Base-by-base conservation (phyloP, 495 filamentous ascomycete species). In the Pyronema domesticum region DNA sequence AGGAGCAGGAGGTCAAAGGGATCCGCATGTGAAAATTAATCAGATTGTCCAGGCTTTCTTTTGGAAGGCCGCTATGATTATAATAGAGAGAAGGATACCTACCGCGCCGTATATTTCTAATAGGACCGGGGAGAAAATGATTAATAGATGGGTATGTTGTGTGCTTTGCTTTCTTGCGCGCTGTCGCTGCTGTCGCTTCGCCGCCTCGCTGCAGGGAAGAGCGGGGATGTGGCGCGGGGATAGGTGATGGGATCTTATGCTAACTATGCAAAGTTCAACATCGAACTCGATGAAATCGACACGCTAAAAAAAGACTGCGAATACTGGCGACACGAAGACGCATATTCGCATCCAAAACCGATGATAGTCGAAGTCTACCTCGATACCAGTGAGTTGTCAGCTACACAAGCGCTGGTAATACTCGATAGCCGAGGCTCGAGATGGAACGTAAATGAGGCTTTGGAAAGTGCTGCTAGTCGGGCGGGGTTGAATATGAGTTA, bases 221-320 rank as follows among this genome's bases (percentile, higher is more conserved):
- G 23, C 2, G 23, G 23, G 23, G 23, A 30, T 30, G 23, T 30
- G 23, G 23, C 5, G 23, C 23, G 23, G 23, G 23, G 5, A 30
- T 30, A 30, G 23, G 23, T 30, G 23, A 30, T 30, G 23, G 23
- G 23, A 30, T 30, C 23, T 30, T 5, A 30, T 30, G 23, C 23
- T 30, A 30, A 30, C 11, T 51, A 35, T 3, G n/a, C 7, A 18
- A 55, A 96, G 91, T 98, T 95, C 69, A 91, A 94, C 65, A 77
- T 95, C 58, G 86, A 95, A 48, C 74, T 94, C 45, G 86, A 95
- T 58, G 91, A 98, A 53, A 89, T 86, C 52, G 86, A 94, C 62
- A 78, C 79, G 43, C 83, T 91, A 57, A 73, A 78, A 61, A 81
- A 94, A 54, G 82, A 88, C 55, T 73, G 95, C 35, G 74, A 75